A percentile compares a stretch with the other conserved stretches of the same genome.
Conservation (phyloP, 139 green algal species). For the Coccomyxa sp. region DNA sequence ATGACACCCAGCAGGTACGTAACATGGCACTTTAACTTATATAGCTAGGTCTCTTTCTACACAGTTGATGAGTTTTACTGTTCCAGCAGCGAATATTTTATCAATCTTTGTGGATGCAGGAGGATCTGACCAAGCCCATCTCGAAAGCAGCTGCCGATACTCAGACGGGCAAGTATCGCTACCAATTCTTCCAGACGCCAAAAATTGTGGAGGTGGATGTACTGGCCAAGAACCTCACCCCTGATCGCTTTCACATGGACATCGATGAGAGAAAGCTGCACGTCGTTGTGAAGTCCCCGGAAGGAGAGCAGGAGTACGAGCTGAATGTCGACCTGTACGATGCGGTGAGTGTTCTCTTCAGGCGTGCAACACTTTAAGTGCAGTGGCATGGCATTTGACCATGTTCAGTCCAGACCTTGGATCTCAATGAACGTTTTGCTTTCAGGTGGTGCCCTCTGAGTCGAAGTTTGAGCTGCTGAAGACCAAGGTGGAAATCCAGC, state of each 20-base stretch:
- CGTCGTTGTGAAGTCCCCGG: conserved; percentile 16
- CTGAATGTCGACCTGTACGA: conserved; percentile 58
- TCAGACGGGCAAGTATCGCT: conserved; percentile 36
- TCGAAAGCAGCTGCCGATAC: not conserved
- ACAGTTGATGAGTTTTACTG: too few relatives aligned
- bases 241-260: conserved; percentile 42
- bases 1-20: too few relatives aligned
- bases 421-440: not conserved
- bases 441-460: conserved; percentile 30
- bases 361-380: too few relatives aligned
- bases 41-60: too few relatives aligned
- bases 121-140: not conserved
- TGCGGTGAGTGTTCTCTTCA: conserved; percentile 21
- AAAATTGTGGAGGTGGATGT: conserved; percentile 66
- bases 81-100: too few relatives aligned
- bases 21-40: too few relatives aligned
- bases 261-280: conserved; percentile 30
- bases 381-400: not conserved
- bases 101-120: not conserved
- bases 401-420: not conserved
- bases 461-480: conserved; percentile 56
- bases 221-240: conserved; percentile 71
- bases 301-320: conserved; percentile 50
- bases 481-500: conserved; percentile 74
- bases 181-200: conserved; percentile 81